Evolutionary conservation across 2,329 filamentous ascomycete genomes (phyloP).

Genomic region (Arachnopeziza araneosa): DNA sequence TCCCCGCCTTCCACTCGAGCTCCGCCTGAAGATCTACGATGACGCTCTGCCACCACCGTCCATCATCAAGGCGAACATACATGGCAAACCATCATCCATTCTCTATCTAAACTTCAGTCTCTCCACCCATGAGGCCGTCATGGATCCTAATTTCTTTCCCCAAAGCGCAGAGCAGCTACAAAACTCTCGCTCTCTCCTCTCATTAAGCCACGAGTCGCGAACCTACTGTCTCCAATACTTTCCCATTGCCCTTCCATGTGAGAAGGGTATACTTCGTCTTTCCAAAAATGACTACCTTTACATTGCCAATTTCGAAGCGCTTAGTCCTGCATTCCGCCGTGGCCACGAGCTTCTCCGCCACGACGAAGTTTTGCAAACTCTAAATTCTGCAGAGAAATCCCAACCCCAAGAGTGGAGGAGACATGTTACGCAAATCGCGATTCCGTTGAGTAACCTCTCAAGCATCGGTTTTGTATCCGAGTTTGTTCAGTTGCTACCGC

Average conservation of each 20-base stretch:
- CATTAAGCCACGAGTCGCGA: slow-evolving; percentile 21
- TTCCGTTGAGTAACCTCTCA: background rate
- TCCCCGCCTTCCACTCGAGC: slow-evolving; percentile 2
- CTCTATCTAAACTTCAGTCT: background rate
- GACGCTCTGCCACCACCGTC: background rate
- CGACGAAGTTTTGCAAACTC: background rate
- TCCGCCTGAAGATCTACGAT: slow-evolving; percentile 1
- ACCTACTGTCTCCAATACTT: background rate
- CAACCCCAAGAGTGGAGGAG: background rate
- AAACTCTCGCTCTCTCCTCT: background rate
- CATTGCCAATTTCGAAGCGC: background rate
- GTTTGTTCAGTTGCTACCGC: background rate
- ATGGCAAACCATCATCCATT: background rate
- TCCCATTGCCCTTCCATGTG: background rate
- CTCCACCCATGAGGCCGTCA: background rate
- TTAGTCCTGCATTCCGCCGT: background rate
- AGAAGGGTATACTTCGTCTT: background rate
- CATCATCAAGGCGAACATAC: background rate
- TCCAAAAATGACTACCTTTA: background rate
- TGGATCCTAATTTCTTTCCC: no score
- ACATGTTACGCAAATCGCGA: background rate
- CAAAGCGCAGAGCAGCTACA: no score
- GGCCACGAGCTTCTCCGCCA: background rate
- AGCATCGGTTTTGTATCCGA: background rate
- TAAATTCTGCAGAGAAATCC: background rate